Base-by-base conservation (phyloP, 1,284 basidiomycete species). In the Pseudozyma thailandica region DNA sequence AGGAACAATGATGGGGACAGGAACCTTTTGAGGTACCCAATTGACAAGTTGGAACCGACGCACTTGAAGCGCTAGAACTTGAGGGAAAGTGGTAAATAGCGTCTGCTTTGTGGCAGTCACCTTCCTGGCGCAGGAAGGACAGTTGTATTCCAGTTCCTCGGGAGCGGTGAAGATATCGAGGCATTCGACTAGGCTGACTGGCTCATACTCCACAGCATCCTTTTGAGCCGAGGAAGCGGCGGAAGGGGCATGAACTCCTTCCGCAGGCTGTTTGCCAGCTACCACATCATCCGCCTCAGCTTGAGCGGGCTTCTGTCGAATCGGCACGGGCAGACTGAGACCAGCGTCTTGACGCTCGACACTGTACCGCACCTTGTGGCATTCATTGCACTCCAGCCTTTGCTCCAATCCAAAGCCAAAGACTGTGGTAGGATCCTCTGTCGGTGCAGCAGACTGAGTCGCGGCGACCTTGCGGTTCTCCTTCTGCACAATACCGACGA, bases 11-110 rank as follows among this genome's bases (percentile, higher is more conserved):
- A 98, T 85, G 0, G 94, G 94, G 25, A 98, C 91, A 71, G 96
- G 92, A 31, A 98, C 88, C 83, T 98, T 98, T 6, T 91, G 88
- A 0, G 96, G 95, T 4, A 98, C 93, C 95, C 95, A 98, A 79
- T 94, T 94, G 52, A 95, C 90, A 6, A 97, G 88, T 84, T 95
- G 92, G 86, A 98, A 98, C 78, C 96, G 94, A 77, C 92, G 92
- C 51, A 93, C 90, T 76, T 97, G 94, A 1, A 99, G 83, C 5
- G 95, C 90, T 0, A 98, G 87, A 2, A 94, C 89, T 23, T 93
- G 87, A 0, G 95, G 95, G 86, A 95, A 94, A 0, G 92, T 91
- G 6, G 91, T 88, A 75, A 98, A 92, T 28, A 87, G 88, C 8
- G 87, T 88, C 79, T 74, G 89, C 88, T 89, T 90, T 16, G 85